Evolutionary conservation across 345 rosid genomes (phyloP), one percentile per base, ranked within the genome.

Genomic region (Barbarea vulgaris): DNA sequence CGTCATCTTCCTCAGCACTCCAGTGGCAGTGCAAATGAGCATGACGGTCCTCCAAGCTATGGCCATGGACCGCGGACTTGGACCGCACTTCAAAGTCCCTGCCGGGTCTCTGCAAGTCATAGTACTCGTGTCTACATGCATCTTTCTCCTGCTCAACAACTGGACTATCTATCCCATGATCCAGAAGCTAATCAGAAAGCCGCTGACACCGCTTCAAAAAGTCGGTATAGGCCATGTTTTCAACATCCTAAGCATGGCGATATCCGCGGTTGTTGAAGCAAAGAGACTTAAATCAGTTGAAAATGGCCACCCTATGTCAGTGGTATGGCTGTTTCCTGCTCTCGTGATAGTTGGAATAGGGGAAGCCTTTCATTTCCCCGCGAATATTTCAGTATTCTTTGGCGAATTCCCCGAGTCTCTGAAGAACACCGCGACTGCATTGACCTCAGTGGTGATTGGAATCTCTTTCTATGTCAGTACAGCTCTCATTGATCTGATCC

Each of bases 301-400:
- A 34, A 33, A 15, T 27, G 75, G 64, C 17, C 61, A 54, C 50
- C 84, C 84, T 0, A 84, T 87, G 86, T 48, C 74, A 46, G 88
- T 66, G 3, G 0, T 83, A 9, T 86, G 89, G 91, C 28, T 90
- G 41, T 67, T 88, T 61, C 84, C 88, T 47, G 83, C 81, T 37
- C 60, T 85, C 0, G 68, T 79, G 1, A 3, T 86, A 57, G 75
- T 67, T 7, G 93, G 89, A 5, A 54, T 86, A 6, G 84, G 83
- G 3, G 85, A 84, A 67, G 87, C 93, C 9, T 84, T 85, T 52
- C 82, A 80, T 6, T 77, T 73, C 15, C 93, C 87, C 0, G 88
- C 80, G 5, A 87, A 86, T 57, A 67, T 78, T 19, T 59, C 65
- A 5, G 6, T 89, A 24, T 85, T 77, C 53, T 82, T 83, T 42